Evolutionary conservation across 108 stramenopile species (phyloP).

Genomic region (Asterionellopsis glacialis): DNA sequence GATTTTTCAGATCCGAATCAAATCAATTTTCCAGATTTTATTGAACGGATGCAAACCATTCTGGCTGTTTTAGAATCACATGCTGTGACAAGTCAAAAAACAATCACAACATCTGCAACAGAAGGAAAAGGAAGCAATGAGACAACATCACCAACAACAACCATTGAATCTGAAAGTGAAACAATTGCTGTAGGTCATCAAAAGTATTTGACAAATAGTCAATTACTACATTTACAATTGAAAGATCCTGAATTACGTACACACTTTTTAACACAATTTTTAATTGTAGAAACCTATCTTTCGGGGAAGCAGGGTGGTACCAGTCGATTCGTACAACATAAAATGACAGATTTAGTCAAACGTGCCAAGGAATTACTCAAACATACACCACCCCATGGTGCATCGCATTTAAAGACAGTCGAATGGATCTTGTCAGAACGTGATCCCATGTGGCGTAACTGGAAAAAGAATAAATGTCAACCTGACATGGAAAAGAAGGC

Average conservation of each 20-base stretch:
- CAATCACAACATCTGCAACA: not conserved
- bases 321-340: constrained; percentile 10
- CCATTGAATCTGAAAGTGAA: too few relatives aligned
- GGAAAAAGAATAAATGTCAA: constrained; percentile 76
- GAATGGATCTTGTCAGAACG: constrained; percentile 41
- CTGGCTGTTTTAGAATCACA: constrained; percentile 51
- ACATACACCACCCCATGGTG: constrained; percentile 11
- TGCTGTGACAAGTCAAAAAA: constrained; percentile 20
- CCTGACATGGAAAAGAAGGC: constrained; percentile 19
- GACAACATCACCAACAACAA: constrained; percentile 16
- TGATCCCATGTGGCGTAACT: constrained; percentile 62
- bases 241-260: constrained; percentile 48
- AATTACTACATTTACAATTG: constrained; percentile 57
- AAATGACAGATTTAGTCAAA: constrained; percentile 29
- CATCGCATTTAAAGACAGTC: constrained; percentile 18
- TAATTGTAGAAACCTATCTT: constrained; percentile 59
- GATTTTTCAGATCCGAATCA: constrained; percentile 64
- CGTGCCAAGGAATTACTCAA: constrained; percentile 39
- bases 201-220: constrained; percentile 56
- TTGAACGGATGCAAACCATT: constrained; percentile 36
- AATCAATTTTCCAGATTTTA: constrained; percentile 42
- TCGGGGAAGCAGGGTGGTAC: constrained; percentile 27
- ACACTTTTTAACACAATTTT: constrained; percentile 60
- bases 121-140: not conserved
- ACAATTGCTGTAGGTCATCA: too few relatives aligned